Evolutionary conservation across 306 rosid species (phyloP).

Genomic region (Citrullus mucosospermus): DNA sequence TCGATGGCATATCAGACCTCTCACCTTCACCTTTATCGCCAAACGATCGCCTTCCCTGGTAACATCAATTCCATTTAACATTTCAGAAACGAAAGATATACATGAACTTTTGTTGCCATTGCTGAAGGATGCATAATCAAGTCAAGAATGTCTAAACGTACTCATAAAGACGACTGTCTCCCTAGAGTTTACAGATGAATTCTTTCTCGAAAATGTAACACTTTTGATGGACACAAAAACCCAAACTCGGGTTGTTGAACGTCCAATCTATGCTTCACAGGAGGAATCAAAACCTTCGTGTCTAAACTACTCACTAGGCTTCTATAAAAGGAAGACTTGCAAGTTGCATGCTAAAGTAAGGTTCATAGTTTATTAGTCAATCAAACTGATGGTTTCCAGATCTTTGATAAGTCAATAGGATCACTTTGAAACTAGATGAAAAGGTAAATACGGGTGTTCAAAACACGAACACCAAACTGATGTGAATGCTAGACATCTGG

Average conservation of each 20-base stretch:
- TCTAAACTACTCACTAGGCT: neutral
- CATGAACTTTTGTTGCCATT: neutral
- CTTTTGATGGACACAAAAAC: neutral
- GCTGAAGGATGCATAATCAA: neutral
- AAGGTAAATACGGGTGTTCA: neutral
- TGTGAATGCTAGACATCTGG: neutral
- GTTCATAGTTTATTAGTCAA: neutral
- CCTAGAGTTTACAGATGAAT: neutral
- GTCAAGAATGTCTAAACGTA: neutral
- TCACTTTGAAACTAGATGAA: neutral
- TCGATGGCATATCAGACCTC: slow-evolving; percentile 27
- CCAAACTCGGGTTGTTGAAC: neutral
- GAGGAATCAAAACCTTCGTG: neutral
- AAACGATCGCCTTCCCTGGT: slow-evolving; percentile 48
- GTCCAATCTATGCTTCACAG: neutral
- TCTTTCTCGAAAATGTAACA: neutral
- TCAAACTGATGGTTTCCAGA: neutral
- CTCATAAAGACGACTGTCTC: neutral
- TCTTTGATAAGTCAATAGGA: neutral
- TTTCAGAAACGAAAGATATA: neutral
- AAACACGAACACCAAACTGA: neutral
- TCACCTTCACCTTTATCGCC: slow-evolving; percentile 21
- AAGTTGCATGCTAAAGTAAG: neutral
- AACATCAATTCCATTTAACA: slow-evolving; percentile 1
- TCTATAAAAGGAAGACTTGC: neutral